phyloP scores from a whole-genome alignment of 257 asterid species.

The Jasminum sambac region DNA sequence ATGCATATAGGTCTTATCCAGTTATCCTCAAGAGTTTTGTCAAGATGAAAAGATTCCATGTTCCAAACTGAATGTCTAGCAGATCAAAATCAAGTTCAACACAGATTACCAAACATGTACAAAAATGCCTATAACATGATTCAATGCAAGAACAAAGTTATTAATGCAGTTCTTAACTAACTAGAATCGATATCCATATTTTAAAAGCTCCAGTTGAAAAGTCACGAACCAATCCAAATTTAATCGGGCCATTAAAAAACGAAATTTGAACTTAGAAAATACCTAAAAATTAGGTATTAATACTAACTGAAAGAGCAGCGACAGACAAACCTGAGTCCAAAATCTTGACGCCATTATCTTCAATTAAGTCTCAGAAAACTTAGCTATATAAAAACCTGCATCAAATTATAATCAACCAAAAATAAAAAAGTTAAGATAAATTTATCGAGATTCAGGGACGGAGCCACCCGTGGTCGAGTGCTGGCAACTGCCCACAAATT shows the following conservation, averaged over 20 bases:
- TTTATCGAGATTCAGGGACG: neutral
- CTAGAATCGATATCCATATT: too few species aligned
- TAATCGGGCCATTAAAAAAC: neutral
- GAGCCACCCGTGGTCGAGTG: too few species aligned
- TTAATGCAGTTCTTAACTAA: too few species aligned
- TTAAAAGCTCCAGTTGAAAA: neutral
- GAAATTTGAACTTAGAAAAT: neutral
- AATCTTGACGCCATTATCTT: constrained; percentile 52
- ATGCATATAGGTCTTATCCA: too few species aligned
- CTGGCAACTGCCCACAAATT: too few species aligned
- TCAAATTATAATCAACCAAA: constrained; percentile 8
- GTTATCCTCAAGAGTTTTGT: too few species aligned
- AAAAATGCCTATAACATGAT: too few species aligned
- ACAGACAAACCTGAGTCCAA: constrained; percentile 56
- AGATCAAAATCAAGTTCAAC: too few species aligned
- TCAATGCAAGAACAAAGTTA: too few species aligned
- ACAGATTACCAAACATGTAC: too few species aligned
- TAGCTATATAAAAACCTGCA: constrained; percentile 29
- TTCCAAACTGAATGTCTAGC: too few species aligned
- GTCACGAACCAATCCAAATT: neutral
- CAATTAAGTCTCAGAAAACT: constrained; percentile 11
- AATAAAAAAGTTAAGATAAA: neutral
- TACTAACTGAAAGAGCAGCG: neutral
- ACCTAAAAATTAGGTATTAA: neutral
- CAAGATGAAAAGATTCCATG: too few species aligned